Base-by-base conservation (phyloP, 345 rosid genomes). In the Gossypium australe region DNA sequence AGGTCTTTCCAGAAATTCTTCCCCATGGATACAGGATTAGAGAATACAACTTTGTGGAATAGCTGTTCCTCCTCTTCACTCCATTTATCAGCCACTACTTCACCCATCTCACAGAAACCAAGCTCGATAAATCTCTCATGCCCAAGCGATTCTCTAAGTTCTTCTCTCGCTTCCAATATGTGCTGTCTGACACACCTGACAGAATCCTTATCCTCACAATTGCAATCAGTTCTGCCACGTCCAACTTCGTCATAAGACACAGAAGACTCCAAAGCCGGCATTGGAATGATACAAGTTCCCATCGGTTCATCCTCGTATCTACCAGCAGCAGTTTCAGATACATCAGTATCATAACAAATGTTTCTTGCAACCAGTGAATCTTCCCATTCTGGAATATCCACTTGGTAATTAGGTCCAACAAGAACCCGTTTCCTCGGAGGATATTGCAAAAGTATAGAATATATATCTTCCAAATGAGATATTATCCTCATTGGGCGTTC, bases 31-130 rank as follows among this genome's bases (percentile, higher is more conserved):
- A 49, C 75, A 47, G 94, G 90, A 53, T 89, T 86, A 38, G 94
- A 86, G 78, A 76, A 81, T 6, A 89, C 89, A 56, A 86, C 74
- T 59, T 79, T 83, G 72, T 78, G 82, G 74, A 92, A 94, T 48
- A 83, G 47, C 66, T 78, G 78, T 78, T 90, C 89, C 78, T 94
- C 98, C 14, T 83, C 90, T 57, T 86, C 89, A 2, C 77, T 87
- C 97, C 97, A 94, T 14, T 85, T 75, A 29, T 81, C 76, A 9
- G 90, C 84, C 71, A 89, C 89, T 61, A 76, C 69, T 70, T 94
- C 97, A n/a, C 98, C 98, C 88, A 89, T 85, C 53, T 86, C 85
- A 84, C 63, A 69, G 9, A 94, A 88, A 63, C 97, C 97, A 77
- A 92, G 75, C 78, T 82, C 82, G 44, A 20, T 74, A 76, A 85